Percentiles rank a stretch among this genome's conserved stretches.
phyloP scores from a whole-genome alignment of 805 yeast species.

The Candida nitratophila region DNA sequence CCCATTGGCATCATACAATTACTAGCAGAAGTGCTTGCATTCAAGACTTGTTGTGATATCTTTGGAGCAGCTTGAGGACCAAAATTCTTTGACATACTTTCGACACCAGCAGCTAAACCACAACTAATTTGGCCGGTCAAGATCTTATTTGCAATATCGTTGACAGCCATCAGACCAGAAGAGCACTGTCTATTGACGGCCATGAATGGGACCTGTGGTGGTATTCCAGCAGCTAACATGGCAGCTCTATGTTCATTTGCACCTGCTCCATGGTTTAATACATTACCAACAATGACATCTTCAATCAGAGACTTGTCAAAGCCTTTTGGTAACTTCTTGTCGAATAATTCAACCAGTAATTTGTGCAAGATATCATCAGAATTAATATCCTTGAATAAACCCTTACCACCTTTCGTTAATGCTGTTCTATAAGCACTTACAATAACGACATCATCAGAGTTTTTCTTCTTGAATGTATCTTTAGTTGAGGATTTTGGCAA shows the following conservation, averaged over 20 bases:
- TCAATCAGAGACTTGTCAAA: constrained; percentile 53
- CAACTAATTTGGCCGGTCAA: constrained; percentile 80
- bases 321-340: constrained; percentile 42
- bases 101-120: constrained; percentile 91
- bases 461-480: constrained; percentile 37
- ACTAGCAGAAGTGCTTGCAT: constrained; percentile 44
- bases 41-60: constrained; percentile 41
- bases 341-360: constrained; percentile 56
- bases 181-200: constrained; percentile 94
- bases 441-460: constrained; percentile 85
- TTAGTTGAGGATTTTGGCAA: constrained; percentile 11
- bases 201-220: constrained; percentile 67
- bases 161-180: constrained; percentile 85
- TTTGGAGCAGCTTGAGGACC: constrained; percentile 71
- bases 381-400: constrained; percentile 74
- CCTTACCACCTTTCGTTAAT: constrained; percentile 79
- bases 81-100: constrained; percentile 86
- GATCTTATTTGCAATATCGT: constrained; percentile 86
- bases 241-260: constrained; percentile 95
- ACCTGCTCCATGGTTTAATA: constrained; percentile 88
- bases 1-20: constrained; percentile 92
- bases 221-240: constrained; percentile 83
- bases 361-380: constrained; percentile 71
- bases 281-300: constrained; percentile 88
- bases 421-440: constrained; percentile 91